Percentiles rank a stretch among this genome's conserved stretches.
phyloP scores from a whole-genome alignment of 805 yeast genomes.

The Citeromyces nyonsensis region DNA sequence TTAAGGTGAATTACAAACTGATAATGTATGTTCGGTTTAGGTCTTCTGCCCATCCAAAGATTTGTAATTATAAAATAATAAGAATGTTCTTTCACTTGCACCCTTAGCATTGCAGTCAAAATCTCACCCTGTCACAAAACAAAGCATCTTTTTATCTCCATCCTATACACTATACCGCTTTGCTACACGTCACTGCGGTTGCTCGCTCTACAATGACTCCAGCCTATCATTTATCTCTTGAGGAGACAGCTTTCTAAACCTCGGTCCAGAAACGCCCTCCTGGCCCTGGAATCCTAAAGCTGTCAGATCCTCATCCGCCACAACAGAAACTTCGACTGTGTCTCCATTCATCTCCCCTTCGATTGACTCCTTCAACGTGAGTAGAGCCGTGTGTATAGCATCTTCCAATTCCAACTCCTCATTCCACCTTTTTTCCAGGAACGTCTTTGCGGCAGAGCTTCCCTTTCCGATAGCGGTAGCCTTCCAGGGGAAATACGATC shows the following conservation, averaged over 20 bases:
- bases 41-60: too few species aligned
- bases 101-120: neutral
- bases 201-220: constrained; percentile 78
- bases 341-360: constrained; percentile 98
- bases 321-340: constrained; percentile 81
- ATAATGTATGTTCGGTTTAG: too few species aligned
- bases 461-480: constrained; percentile 98
- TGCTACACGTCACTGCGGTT: too few species aligned
- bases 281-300: constrained; percentile 81
- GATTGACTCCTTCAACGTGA: constrained; percentile 89
- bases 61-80: too few species aligned
- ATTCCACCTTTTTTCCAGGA: constrained; percentile 95
- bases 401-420: constrained; percentile 95
- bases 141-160: too few species aligned
- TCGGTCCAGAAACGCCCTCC: constrained; percentile 64
- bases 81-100: neutral
- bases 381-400: constrained; percentile 89
- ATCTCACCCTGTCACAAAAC: too few species aligned
- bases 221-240: constrained; percentile 94
- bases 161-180: too few species aligned
- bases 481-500: constrained; percentile 97
- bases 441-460: constrained; percentile 90
- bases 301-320: constrained; percentile 72
- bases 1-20: too few species aligned
- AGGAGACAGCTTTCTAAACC: constrained; percentile 69